Conservation (phyloP, 768 basidiomycete genomes). For the Lentinula lateritia region DNA sequence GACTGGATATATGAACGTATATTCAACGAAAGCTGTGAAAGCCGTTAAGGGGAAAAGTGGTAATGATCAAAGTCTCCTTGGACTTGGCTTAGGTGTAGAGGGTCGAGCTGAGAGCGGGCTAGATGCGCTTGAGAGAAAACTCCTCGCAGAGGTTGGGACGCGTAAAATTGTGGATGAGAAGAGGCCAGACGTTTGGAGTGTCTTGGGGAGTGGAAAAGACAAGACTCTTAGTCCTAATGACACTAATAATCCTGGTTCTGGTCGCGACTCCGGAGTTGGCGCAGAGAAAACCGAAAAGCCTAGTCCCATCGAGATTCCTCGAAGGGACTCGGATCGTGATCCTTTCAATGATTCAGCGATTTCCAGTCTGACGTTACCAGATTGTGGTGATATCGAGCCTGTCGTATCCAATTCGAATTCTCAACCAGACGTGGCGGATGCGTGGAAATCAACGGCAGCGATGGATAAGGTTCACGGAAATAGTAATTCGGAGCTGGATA, state of each 20-base stretch:
- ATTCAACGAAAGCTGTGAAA: neutral
- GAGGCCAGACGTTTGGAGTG: conserved; percentile 26
- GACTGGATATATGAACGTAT: neutral
- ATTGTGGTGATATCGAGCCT: conserved; percentile 18
- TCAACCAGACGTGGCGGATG: neutral
- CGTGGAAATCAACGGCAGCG: neutral
- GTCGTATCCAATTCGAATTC: conserved; percentile 8
- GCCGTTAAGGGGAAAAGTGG: conserved; percentile 10
- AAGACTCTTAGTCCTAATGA: neutral
- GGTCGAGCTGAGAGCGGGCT: conserved; percentile 45
- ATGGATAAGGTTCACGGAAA: conserved; percentile 6
- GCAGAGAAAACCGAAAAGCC: conserved; percentile 11
- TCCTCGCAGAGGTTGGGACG: conserved; percentile 72
- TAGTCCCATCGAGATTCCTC: conserved; percentile 30
- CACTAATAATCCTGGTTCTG: neutral
- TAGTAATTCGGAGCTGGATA: conserved; percentile 14
- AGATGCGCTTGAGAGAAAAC: conserved; percentile 65
- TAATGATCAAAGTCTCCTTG: neutral
- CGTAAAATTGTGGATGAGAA: conserved; percentile 33
- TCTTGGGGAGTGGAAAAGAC: conserved; percentile 15
- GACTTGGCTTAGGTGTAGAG: neutral
- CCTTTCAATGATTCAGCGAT: conserved; percentile 48
- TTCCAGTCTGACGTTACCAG: conserved; percentile 47
- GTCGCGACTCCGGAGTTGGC: conserved; percentile 7
- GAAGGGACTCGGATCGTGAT: conserved; percentile 23